These are phyloP conservation scores for Clonostachys rhizophaga DNA, from an alignment of 2,329 filamentous ascomycete species.

Conservation along the genomic window DNA sequence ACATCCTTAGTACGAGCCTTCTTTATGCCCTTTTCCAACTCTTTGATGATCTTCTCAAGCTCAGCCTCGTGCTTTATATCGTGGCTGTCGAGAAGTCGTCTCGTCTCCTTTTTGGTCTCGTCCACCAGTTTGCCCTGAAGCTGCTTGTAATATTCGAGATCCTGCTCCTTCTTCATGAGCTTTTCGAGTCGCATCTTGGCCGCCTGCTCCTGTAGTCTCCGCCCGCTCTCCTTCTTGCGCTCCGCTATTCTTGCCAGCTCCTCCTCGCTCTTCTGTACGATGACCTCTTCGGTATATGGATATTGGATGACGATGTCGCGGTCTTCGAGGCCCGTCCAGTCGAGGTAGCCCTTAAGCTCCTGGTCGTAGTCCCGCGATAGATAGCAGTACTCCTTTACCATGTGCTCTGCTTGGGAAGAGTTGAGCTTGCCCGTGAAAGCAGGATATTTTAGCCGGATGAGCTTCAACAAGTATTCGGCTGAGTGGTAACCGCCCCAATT, in stretches of 20 bases:
- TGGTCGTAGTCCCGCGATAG: conserved; percentile 77
- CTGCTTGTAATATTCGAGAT: conserved; percentile 89
- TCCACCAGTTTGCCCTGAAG: conserved; percentile 68
- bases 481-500: conserved; percentile 94
- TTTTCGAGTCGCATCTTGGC: conserved; percentile 97
- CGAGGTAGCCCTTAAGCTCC: conserved; percentile 73
- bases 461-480: conserved; percentile 85
- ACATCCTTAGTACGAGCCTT: conserved; percentile 92
- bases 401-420: conserved; percentile 78
- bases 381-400: conserved; percentile 87
- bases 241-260: conserved; percentile 88
- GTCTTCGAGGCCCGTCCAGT: conserved; percentile 90
- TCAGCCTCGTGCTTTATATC: conserved; percentile 89
- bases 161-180: conserved; percentile 90
- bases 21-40: conserved; percentile 85
- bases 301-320: conserved; percentile 87
- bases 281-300: conserved; percentile 85
- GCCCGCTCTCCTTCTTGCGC: conserved; percentile 89
- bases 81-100: conserved; percentile 79
- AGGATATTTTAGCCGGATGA: conserved; percentile 88
- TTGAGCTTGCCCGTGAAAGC: conserved; percentile 83
- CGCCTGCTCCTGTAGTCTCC: conserved; percentile 89
- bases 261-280: conserved; percentile 90
- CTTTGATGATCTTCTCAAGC: conserved; percentile 78
- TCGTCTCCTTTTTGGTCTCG: conserved; percentile 86